Conservation (phyloP, 2,329 filamentous ascomycete genomes). For the Fusarium papillatum region DNA sequence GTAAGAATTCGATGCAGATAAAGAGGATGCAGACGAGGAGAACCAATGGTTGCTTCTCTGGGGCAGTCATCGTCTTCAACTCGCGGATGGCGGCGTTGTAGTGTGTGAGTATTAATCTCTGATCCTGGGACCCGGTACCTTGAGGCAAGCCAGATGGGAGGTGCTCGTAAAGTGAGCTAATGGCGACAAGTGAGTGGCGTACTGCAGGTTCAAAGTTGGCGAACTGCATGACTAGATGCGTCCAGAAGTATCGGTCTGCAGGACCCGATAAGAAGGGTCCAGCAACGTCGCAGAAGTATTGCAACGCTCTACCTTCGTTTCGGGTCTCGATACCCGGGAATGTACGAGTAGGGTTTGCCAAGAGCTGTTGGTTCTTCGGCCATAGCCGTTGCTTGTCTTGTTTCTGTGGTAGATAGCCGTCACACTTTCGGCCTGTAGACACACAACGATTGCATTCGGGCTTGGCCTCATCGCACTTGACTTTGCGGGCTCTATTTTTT, state of each 20-base stretch:
- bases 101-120: not conserved
- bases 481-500: conserved; percentile 14
- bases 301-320: not conserved
- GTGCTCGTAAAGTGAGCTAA: conserved; percentile 12
- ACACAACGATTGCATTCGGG: conserved; percentile 16
- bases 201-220: conserved; percentile 13
- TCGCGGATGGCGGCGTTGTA: conserved; percentile 6
- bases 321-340: not conserved
- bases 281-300: conserved; percentile 2
- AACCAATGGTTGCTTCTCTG: conserved; percentile 6
- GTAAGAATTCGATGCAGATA: conserved; percentile 14
- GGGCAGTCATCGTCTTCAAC: not conserved
- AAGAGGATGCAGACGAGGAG: conserved; percentile 7
- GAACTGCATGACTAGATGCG: conserved; percentile 6
- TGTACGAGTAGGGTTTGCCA: not conserved
- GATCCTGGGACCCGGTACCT: not conserved
- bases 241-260: conserved; percentile 10
- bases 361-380: not conserved
- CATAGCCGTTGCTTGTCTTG: not conserved
- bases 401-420: conserved; percentile 4
- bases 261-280: not conserved
- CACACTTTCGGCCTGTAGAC: conserved; percentile 11
- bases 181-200: conserved; percentile 10
- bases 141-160: not conserved
- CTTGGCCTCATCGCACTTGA: conserved; percentile 19